Conservation (phyloP, 345 rosid species). For the thale cress (Arabidopsis thaliana) region DNA sequence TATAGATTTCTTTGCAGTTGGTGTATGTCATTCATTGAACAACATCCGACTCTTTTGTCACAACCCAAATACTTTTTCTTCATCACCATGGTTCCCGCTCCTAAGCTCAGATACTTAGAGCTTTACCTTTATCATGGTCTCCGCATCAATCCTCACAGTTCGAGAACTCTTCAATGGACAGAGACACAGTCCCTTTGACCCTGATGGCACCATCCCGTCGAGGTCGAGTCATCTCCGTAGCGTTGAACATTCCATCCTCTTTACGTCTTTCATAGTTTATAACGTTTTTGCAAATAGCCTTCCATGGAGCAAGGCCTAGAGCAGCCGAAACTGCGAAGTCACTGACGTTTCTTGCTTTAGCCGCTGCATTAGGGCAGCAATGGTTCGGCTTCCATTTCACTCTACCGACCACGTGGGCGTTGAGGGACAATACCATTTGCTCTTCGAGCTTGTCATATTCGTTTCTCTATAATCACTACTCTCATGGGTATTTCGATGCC, state of each 20-base stretch:
- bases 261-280: constrained; percentile 59
- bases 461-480: constrained; percentile 60
- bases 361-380: constrained; percentile 66
- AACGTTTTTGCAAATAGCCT: constrained; percentile 54
- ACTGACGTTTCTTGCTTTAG: constrained; percentile 54
- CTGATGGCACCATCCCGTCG: constrained; percentile 70
- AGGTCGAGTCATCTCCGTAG: constrained; percentile 67
- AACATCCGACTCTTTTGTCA: constrained; percentile 58
- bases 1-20: constrained; percentile 56
- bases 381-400: constrained; percentile 64
- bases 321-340: constrained; percentile 27
- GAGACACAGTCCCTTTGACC: constrained; percentile 67
- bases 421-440: constrained; percentile 72
- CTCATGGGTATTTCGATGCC: constrained; percentile 55
- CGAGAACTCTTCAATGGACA: constrained; percentile 73
- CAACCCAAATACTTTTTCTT: constrained; percentile 55
- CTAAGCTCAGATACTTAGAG: constrained; percentile 56
- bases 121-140: constrained; percentile 56
- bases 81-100: constrained; percentile 67
- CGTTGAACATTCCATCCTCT: constrained; percentile 67
- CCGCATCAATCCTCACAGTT: constrained; percentile 51
- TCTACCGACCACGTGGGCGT: constrained; percentile 66
- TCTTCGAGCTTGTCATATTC: constrained; percentile 51
- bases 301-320: constrained; percentile 48
- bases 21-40: constrained; percentile 75